Conservation (phyloP, 2,329 filamentous ascomycete species). For the Fusarium austroafricanum region DNA sequence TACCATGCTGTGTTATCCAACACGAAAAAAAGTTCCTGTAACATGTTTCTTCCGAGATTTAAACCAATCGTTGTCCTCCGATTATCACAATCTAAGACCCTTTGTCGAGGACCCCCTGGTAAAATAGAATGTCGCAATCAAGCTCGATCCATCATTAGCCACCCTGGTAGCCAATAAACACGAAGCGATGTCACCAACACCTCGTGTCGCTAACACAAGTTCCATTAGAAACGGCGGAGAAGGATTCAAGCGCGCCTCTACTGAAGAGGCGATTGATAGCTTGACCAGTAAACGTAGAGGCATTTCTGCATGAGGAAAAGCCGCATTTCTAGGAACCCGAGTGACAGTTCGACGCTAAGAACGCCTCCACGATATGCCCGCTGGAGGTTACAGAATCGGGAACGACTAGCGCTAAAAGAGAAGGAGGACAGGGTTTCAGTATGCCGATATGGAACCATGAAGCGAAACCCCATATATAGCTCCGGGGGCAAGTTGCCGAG, state of each 20-base stretch:
- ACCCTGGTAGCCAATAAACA: background rate
- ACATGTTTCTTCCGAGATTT: background rate
- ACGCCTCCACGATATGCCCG: slow-evolving; percentile 2
- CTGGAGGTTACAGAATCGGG: background rate
- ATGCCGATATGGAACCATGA: background rate
- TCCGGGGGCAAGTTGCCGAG: slow-evolving; percentile 3
- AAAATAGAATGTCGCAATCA: slow-evolving; percentile 26
- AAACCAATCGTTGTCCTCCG: slow-evolving; percentile 5
- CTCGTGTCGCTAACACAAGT: slow-evolving; percentile 13
- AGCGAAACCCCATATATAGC: background rate
- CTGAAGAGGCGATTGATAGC: background rate
- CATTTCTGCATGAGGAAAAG: background rate
- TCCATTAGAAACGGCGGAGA: background rate
- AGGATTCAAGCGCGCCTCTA: background rate
- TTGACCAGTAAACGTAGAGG: background rate
- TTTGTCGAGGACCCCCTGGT: slow-evolving; percentile 18
- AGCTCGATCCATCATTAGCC: background rate
- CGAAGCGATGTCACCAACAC: background rate
- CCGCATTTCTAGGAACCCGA: too few species aligned
- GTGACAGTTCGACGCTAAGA: slow-evolving; percentile 2
- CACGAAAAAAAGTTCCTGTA: slow-evolving; percentile 4
- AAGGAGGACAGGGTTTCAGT: slow-evolving; percentile 4
- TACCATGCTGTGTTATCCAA: background rate
- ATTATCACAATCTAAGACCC: slow-evolving; percentile 13
- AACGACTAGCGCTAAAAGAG: slow-evolving; percentile 8